Conservation (phyloP, 345 rosid genomes). For the Pugionium dolabratum region DNA sequence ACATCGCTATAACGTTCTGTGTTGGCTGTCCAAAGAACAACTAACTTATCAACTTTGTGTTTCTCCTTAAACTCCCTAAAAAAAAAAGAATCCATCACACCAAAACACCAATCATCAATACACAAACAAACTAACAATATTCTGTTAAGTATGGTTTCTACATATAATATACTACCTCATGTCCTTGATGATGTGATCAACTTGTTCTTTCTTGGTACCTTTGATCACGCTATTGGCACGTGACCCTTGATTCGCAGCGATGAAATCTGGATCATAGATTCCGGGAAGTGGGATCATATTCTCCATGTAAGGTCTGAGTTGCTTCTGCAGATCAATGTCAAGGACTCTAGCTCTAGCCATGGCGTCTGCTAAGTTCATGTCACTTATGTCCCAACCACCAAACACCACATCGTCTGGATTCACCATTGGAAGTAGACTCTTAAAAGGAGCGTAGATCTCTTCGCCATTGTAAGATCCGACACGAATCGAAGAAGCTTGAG, state of each 20-base stretch:
- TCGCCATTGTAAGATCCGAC: constrained; percentile 98
- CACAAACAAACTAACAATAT: constrained; percentile 12
- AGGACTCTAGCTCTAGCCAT: constrained; percentile 93
- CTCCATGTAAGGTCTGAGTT: constrained; percentile 97
- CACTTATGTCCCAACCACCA: constrained; percentile 99
- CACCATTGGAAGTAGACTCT: constrained; percentile 97
- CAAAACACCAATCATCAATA: constrained; percentile 8
- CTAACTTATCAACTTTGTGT: constrained; percentile 80
- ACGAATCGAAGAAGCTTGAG: constrained; percentile 86
- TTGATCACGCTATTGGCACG: constrained; percentile 87
- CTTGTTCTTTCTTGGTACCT: constrained; percentile 89
- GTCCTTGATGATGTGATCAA: constrained; percentile 83
- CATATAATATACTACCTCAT: constrained; percentile 51
- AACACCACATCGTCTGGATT: constrained; percentile 89
- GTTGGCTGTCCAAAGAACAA: constrained; percentile 99
- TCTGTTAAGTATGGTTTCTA: background rate
- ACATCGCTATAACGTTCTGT: constrained; percentile 96
- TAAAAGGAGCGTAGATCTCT: constrained; percentile 96
- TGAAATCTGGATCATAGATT: constrained; percentile 84
- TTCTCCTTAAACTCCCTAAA: constrained; percentile 92
- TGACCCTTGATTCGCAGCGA: constrained; percentile 92
- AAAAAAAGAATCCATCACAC: background rate
- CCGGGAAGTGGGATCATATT: constrained; percentile 93
- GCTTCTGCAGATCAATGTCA: constrained; percentile 92
- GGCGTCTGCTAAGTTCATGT: constrained; percentile 94